These are phyloP conservation scores for Punctularia strigosozonata DNA, from an alignment of 768 basidiomycete species.

Conservation along the genomic window DNA sequence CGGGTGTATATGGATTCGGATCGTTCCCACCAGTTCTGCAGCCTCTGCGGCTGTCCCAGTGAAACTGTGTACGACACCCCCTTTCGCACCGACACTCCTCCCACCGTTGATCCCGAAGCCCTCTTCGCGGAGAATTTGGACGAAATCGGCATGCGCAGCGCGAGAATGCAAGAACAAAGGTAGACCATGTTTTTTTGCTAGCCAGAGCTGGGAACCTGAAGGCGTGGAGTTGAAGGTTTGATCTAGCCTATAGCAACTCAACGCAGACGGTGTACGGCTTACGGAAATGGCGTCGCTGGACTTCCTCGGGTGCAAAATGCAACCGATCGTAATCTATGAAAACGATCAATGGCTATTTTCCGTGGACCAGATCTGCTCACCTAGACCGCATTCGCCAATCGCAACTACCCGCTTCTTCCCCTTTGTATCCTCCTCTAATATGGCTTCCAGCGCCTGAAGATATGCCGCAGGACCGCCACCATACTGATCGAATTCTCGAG, in stretches of 20 bases:
- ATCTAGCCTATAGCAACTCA: not conserved
- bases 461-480: conserved; percentile 49
- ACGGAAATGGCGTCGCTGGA: conserved; percentile 59
- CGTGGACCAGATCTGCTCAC: conserved; percentile 21
- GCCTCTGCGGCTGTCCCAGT: conserved; percentile 57
- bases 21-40: conserved; percentile 42
- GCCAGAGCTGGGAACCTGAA: conserved; percentile 39
- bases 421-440: conserved; percentile 36
- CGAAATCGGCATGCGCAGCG: conserved; percentile 62
- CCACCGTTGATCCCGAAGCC: conserved; percentile 53
- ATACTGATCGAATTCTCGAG: conserved; percentile 51
- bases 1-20: not conserved
- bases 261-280: conserved; percentile 15
- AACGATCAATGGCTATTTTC: not conserved
- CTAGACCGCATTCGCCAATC: conserved; percentile 73
- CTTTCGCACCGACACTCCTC: conserved; percentile 38
- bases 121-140: conserved; percentile 49
- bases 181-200: conserved; percentile 61
- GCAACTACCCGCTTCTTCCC: conserved; percentile 54
- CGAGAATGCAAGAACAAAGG: conserved; percentile 78
- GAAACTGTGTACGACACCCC: conserved; percentile 79
- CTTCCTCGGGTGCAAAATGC: conserved; percentile 45
- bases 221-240: not conserved
- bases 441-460: conserved; percentile 39
- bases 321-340: conserved; percentile 64